These are phyloP conservation scores for Coniochaeta sp. DNA, from an alignment of 2,329 filamentous ascomycete genomes.

Conservation along the genomic window DNA sequence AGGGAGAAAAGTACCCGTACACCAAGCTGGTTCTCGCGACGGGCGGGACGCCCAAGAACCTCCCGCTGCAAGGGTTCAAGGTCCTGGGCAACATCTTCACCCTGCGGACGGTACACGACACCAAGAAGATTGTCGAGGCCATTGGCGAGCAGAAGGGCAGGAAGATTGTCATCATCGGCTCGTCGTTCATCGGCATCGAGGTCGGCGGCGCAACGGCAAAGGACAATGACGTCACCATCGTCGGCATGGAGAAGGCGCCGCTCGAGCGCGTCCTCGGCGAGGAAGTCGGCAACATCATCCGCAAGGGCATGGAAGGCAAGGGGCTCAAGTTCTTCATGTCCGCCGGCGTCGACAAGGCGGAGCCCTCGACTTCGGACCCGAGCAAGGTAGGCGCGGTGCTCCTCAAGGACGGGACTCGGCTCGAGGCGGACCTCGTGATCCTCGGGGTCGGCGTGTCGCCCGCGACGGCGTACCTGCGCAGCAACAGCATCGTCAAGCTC, in stretches of 20 bases:
- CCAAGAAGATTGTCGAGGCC: constrained; percentile 68
- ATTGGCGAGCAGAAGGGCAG: constrained; percentile 79
- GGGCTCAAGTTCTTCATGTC: constrained; percentile 84
- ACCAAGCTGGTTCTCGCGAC: constrained; percentile 87
- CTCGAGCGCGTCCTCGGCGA: constrained; percentile 81
- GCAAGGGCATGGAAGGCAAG: constrained; percentile 70
- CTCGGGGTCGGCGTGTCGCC: constrained; percentile 85
- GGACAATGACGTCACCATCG: constrained; percentile 75
- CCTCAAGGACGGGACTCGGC: constrained; percentile 76
- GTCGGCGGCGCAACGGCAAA: constrained; percentile 76
- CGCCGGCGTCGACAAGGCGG: constrained; percentile 76
- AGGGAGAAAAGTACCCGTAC: constrained; percentile 66
- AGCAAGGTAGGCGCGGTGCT: constrained; percentile 72
- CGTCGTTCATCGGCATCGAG: constrained; percentile 97
- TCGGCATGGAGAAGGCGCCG: constrained; percentile 83
- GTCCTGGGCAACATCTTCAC: constrained; percentile 82
- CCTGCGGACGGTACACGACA: constrained; percentile 70
- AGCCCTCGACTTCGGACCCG: constrained; percentile 58
- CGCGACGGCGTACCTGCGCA: constrained; percentile 72
- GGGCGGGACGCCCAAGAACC: constrained; percentile 66
- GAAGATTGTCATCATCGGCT: constrained; percentile 88
- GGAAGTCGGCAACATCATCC: constrained; percentile 74
- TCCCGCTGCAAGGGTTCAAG: constrained; percentile 82
- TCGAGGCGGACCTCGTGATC: constrained; percentile 85
- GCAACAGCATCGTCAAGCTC: constrained; percentile 62